Evolutionary conservation across 225 moss, liverwort and hornwort species (phyloP).

Genomic region (Physcomitrium patens): DNA sequence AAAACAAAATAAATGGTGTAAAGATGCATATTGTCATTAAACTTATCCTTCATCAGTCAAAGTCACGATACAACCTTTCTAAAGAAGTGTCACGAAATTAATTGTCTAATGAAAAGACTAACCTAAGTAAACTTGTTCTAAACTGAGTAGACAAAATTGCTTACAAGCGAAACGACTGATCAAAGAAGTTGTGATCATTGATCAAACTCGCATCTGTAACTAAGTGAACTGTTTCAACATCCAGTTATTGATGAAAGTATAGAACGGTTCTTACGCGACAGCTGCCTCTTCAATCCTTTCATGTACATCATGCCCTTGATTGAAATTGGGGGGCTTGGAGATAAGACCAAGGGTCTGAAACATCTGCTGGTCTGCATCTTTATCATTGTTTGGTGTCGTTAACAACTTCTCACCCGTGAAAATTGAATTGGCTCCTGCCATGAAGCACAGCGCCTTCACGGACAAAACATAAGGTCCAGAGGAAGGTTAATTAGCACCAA

Average conservation of each 20-base stretch:
- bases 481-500: constrained; percentile 13
- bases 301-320: constrained; percentile 45
- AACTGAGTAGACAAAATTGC: constrained; percentile 23
- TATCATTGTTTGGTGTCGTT: constrained; percentile 92
- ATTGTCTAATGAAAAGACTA: constrained; percentile 28
- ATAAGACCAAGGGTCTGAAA: constrained; percentile 88
- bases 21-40: constrained; percentile 15
- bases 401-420: constrained; percentile 96
- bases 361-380: constrained; percentile 88
- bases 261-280: constrained; percentile 28
- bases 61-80: constrained; percentile 31
- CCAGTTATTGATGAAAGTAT: not conserved
- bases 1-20: not conserved
- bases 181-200: constrained; percentile 8
- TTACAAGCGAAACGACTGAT: constrained; percentile 15
- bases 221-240: constrained; percentile 18
- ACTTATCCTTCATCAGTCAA: constrained; percentile 30
- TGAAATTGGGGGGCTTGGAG: constrained; percentile 80
- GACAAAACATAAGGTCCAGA: constrained; percentile 23
- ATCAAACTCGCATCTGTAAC: constrained; percentile 11
- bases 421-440: constrained; percentile 97
- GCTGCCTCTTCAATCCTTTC: constrained; percentile 40
- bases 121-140: constrained; percentile 24
- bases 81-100: constrained; percentile 7
- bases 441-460: constrained; percentile 79